A percentile compares a stretch with the other conserved stretches of the same genome.
phyloP scores from a whole-genome alignment of 2,329 filamentous ascomycete genomes.

The Elsinoe australis region DNA sequence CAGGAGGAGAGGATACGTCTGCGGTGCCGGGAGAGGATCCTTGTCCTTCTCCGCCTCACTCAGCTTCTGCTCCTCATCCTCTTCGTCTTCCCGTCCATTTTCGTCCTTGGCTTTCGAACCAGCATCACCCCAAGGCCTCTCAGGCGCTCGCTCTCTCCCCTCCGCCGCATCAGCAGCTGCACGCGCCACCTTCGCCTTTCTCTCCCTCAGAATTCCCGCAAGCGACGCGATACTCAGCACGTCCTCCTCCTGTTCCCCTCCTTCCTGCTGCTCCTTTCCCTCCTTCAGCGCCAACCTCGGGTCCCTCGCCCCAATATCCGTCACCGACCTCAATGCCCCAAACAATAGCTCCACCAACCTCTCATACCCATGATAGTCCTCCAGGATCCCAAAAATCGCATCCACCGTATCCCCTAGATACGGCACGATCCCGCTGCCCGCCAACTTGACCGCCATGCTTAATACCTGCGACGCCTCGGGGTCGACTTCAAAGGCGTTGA shows the following conservation, averaged over 20 bases:
- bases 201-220: too few species aligned
- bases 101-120: slow-evolving; percentile 2
- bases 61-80: too few species aligned
- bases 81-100: too few species aligned
- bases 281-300: slow-evolving; percentile 41
- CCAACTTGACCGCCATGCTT: slow-evolving; percentile 86
- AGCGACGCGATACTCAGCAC: too few species aligned
- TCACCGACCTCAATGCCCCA: slow-evolving; percentile 70
- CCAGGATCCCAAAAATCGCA: slow-evolving; percentile 86
- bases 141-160: too few species aligned
- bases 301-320: slow-evolving; percentile 67
- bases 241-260: too few species aligned
- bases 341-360: slow-evolving; percentile 80
- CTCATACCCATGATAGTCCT: slow-evolving; percentile 90
- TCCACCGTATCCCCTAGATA: slow-evolving; percentile 87
- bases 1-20: slow-evolving; percentile 71
- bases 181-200: too few species aligned
- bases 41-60: too few species aligned
- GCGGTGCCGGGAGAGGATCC: slow-evolving; percentile 50
- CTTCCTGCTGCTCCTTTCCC: too few species aligned
- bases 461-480: slow-evolving; percentile 86
- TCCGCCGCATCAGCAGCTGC: too few species aligned
- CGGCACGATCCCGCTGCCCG: slow-evolving; percentile 71
- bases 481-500: slow-evolving; percentile 88
- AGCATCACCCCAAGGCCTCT: too few species aligned